These are phyloP conservation scores for Huiozyma sinensis DNA, from an alignment of 805 yeast genomes.

Conservation along the genomic window DNA sequence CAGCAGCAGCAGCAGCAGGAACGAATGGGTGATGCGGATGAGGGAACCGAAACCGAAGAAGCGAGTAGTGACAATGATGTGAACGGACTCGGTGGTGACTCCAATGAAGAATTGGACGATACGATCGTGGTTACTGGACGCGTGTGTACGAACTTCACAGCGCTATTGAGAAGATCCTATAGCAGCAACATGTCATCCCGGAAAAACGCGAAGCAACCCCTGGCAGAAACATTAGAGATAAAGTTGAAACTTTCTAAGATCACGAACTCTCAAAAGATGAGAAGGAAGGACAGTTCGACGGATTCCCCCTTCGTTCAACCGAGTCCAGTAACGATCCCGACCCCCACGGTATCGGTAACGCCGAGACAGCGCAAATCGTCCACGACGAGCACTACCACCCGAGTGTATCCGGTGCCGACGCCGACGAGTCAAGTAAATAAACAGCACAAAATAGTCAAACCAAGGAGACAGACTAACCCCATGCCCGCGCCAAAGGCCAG, in stretches of 20 bases:
- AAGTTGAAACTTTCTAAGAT: conserved; percentile 26
- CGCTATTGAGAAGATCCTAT: conserved; percentile 22
- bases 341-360: neutral
- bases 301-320: neutral
- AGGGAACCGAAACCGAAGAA: neutral
- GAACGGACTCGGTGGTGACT: conserved; percentile 8
- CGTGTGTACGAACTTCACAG: conserved; percentile 28
- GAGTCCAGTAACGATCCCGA: too few species aligned
- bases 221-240: conserved; percentile 24
- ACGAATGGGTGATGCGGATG: neutral
- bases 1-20: neutral
- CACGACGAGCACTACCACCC: neutral
- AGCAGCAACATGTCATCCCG: conserved; percentile 11
- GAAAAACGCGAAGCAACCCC: conserved; percentile 3
- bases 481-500: conserved; percentile 38
- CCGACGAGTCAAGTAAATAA: neutral
- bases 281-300: neutral
- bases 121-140: conserved; percentile 24
- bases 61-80: neutral
- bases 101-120: conserved; percentile 15
- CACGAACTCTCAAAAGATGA: neutral
- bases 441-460: conserved; percentile 1
- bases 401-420: conserved; percentile 1
- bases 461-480: conserved; percentile 30
- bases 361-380: neutral